Base-by-base conservation (phyloP, 495 filamentous ascomycete genomes). In the Pseudotulostoma volvatum region DNA sequence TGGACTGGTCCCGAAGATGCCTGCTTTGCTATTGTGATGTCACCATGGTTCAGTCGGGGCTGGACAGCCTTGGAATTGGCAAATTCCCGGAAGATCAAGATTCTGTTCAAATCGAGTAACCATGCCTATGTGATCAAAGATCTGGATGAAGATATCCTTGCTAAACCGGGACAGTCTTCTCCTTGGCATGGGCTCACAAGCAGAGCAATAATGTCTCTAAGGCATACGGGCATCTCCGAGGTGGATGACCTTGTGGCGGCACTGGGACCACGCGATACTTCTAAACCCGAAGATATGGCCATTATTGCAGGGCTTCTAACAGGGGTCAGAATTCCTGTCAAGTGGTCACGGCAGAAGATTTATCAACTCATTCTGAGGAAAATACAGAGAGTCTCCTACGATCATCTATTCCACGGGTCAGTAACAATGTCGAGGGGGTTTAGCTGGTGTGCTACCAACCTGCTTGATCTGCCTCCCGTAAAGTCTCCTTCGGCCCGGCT, bases 51-150 rank as follows among this genome's bases (percentile, higher is more conserved):
- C n/a, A 56, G 40, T 31, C 48, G 38, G 37, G 39, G 44, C 13
- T 51, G 43, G 48, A 51, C 44, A 8, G 54, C 58, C 2, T 18
- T 59, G 11, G 57, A 59, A 34, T 37, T 61, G 19, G 37, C 34
- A 9, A 44, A 36, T 33, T 61, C 54, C 3, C 39, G 33, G 9
- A 44, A 33, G 2, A 51, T 60, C 31, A 50, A 60, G 34, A 41
- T 61, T 1, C 28, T 61, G 4, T 61, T 60, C 44, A 50, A 44
- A 39, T 4, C 4, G 5, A 42, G 44, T 7, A 35, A 31, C 2
- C 8, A 19, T 9, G 44, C 38, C 9, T 36, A 33, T 7, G 7
- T 56, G 3, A 44, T 54, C 16, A 57, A 57, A 18, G 57, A 61
- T 40, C 38, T 59, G 2, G 54, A 57, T 15, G 21, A 45, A 16